Conservation (phyloP, 306 rosid genomes). For the Trifolium repens region DNA sequence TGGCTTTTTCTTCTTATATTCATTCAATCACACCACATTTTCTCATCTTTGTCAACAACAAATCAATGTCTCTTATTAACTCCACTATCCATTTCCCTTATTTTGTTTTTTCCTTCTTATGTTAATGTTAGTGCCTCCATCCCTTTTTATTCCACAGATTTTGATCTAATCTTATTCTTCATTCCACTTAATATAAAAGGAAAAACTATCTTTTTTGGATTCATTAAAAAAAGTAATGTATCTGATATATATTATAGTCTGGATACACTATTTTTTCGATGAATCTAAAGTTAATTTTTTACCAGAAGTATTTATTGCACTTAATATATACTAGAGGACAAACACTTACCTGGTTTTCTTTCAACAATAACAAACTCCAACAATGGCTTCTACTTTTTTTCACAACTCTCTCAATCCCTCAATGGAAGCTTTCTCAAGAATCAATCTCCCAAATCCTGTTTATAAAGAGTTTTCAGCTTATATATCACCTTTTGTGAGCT, state of each 20-base stretch:
- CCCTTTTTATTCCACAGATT: no score
- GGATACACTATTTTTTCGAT: no score
- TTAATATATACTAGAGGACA: background rate
- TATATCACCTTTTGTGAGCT: slow-evolving; percentile 42
- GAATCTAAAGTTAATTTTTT: background rate
- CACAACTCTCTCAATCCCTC: slow-evolving; percentile 61
- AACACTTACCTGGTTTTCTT: slow-evolving; percentile 12
- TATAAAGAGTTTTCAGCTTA: slow-evolving; percentile 49
- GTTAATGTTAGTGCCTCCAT: slow-evolving; percentile 17
- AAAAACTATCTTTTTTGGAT: no score
- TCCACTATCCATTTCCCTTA: slow-evolving; percentile 7
- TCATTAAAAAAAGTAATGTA: no score
- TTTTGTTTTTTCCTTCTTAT: background rate
- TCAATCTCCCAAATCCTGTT: slow-evolving; percentile 50
- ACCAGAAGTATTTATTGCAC: background rate
- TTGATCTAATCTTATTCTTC: background rate
- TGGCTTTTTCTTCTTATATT: slow-evolving; percentile 41
- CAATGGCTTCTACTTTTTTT: slow-evolving; percentile 63
- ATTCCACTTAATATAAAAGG: no score
- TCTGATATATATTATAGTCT: no score
- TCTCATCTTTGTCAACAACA: background rate
- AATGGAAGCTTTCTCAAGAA: slow-evolving; percentile 53
- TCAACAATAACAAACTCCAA: slow-evolving; percentile 6
- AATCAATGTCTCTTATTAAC: background rate
- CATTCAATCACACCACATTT: background rate